phyloP scores from a whole-genome alignment of 2,329 filamentous ascomycete genomes.

The Nothopassalora personata region DNA sequence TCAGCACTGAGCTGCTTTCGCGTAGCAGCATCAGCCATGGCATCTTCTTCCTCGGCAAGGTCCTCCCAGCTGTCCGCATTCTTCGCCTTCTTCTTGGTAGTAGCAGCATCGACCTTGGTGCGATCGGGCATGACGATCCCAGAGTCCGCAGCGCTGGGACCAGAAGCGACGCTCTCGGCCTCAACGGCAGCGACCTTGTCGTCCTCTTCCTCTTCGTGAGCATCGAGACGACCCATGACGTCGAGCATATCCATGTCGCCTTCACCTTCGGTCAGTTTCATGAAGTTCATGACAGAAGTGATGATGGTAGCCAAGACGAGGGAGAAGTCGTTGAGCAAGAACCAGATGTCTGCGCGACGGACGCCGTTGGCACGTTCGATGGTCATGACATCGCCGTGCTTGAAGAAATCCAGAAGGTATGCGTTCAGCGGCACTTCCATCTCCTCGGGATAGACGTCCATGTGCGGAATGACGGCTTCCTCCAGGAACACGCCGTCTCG shows the following conservation, averaged over 20 bases:
- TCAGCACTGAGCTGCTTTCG: slow-evolving; percentile 22
- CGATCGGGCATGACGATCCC: slow-evolving; percentile 29
- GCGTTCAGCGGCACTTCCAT: slow-evolving; percentile 54
- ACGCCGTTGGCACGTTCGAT: slow-evolving; percentile 63
- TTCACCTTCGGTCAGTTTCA: slow-evolving; percentile 42
- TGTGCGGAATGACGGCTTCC: slow-evolving; percentile 64
- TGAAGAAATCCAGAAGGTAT: slow-evolving; percentile 72
- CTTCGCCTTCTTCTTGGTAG: slow-evolving; percentile 35
- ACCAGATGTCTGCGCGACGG: slow-evolving; percentile 65
- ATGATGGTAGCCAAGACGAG: slow-evolving; percentile 66
- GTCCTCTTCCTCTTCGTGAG: slow-evolving; percentile 43
- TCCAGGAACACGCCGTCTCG: slow-evolving; percentile 69
- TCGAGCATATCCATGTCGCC: slow-evolving; percentile 49
- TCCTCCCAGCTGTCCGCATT: slow-evolving; percentile 42
- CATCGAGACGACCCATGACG: slow-evolving; percentile 48
- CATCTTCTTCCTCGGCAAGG: slow-evolving; percentile 34
- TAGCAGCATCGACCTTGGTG: slow-evolving; percentile 17
- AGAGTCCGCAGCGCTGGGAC: slow-evolving; percentile 25
- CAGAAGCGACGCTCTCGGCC: slow-evolving; percentile 21
- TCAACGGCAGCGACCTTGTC: slow-evolving; percentile 35
- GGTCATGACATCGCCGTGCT: slow-evolving; percentile 59
- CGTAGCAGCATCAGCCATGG: slow-evolving; percentile 20
- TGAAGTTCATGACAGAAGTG: slow-evolving; percentile 55
- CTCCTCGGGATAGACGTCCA: slow-evolving; percentile 57
- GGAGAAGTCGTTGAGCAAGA: slow-evolving; percentile 61